phyloP scores from a whole-genome alignment of 1,284 basidiomycete species.

The Fomes fomentarius region DNA sequence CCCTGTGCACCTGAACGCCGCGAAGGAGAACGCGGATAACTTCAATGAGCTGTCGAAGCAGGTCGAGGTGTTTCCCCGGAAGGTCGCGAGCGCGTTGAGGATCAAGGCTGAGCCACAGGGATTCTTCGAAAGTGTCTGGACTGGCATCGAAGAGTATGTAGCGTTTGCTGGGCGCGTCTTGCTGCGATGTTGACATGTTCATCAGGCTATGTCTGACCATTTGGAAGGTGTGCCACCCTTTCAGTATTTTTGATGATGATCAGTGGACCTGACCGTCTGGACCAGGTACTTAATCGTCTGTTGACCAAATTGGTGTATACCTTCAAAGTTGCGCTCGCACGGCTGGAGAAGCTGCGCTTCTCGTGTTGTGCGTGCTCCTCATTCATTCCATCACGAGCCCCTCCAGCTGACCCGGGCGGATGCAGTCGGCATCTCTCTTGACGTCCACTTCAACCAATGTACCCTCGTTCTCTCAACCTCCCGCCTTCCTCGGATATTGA shows the following conservation, averaged over 20 bases:
- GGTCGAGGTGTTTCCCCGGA: slow-evolving; percentile 35
- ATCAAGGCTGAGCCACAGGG: slow-evolving; percentile 30
- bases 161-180: not conserved
- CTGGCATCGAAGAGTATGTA: slow-evolving; percentile 32
- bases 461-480: not conserved
- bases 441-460: slow-evolving; percentile 16
- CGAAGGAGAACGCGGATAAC: slow-evolving; percentile 24
- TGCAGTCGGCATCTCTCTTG: slow-evolving; percentile 21
- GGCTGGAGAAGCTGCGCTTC: slow-evolving; percentile 32
- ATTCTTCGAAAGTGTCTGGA: slow-evolving; percentile 30
- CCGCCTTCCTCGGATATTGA: not conserved
- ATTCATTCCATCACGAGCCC: not conserved
- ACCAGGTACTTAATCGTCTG: slow-evolving; percentile 19
- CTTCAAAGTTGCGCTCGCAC: slow-evolving; percentile 30
- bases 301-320: slow-evolving; percentile 28
- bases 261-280: not conserved
- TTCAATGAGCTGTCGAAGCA: slow-evolving; percentile 32
- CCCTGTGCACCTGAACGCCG: slow-evolving; percentile 31
- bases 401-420: not conserved
- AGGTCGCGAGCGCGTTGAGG: slow-evolving; percentile 32
- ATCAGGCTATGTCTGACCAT: slow-evolving; percentile 32
- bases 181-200: not conserved
- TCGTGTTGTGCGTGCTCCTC: slow-evolving; percentile 21
- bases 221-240: too few species aligned
- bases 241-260: not conserved